These are phyloP conservation scores for Tulasnella calospora DNA, from an alignment of 768 basidiomycete genomes.

Conservation along the genomic window DNA sequence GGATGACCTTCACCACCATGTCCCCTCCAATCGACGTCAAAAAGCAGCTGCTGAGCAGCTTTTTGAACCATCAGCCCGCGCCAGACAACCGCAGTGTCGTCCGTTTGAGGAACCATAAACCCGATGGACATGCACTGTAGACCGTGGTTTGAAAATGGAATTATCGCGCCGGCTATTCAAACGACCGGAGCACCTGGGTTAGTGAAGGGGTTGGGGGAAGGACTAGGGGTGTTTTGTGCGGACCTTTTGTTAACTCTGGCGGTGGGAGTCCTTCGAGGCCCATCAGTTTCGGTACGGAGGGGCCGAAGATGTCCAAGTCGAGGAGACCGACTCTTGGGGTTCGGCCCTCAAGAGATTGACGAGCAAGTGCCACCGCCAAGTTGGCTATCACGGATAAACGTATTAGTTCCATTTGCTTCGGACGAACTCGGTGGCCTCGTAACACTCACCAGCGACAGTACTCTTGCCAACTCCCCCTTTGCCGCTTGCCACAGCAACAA, in stretches of 20 bases:
- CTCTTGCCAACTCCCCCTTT: conserved; percentile 97
- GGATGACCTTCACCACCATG: conserved; percentile 40
- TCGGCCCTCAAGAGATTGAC: conserved; percentile 30
- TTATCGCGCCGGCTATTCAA: conserved; percentile 63
- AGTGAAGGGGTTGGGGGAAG: not conserved
- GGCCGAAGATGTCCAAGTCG: conserved; percentile 94
- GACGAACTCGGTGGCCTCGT: not conserved
- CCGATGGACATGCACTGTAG: conserved; percentile 97
- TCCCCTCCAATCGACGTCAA: conserved; percentile 86
- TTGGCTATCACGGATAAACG: conserved; percentile 48
- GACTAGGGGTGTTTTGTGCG: not conserved
- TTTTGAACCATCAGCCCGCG: conserved; percentile 86
- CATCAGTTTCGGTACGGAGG: conserved; percentile 89
- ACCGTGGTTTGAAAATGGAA: conserved; percentile 83
- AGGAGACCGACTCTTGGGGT: conserved; percentile 73
- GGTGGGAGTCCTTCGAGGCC: conserved; percentile 75
- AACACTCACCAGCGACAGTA: conserved; percentile 70
- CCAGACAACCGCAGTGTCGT: conserved; percentile 78
- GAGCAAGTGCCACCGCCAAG: conserved; percentile 68
- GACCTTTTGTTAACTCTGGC: conserved; percentile 67
- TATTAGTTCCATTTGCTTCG: not conserved
- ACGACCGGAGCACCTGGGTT: not conserved
- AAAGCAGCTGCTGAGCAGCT: conserved; percentile 90
- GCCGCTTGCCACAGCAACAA: conserved; percentile 44
- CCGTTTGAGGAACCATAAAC: conserved; percentile 65